Percentiles rank a stretch among this genome's conserved stretches.
Evolutionary conservation across 2,329 filamentous ascomycete genomes (phyloP).

Genomic region (Colletotrichum coccodes): DNA sequence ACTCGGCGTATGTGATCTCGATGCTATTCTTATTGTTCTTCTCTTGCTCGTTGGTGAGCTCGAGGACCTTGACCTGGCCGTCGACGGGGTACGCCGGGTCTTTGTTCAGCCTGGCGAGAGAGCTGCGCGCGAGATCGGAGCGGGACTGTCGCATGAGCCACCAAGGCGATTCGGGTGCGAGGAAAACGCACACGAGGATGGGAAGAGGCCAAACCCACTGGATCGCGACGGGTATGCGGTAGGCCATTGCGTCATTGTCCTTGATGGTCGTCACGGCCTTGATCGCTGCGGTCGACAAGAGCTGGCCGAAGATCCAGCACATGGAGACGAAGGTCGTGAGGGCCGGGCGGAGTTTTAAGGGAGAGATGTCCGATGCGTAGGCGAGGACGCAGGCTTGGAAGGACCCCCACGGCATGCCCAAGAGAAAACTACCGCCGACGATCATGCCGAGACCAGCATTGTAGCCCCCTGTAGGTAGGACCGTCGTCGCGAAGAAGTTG

Average conservation of each 20-base stretch:
- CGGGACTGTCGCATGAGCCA: slow-evolving; percentile 47
- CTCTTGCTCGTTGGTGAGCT: slow-evolving; percentile 48
- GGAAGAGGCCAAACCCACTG: slow-evolving; percentile 51
- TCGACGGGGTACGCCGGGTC: slow-evolving; percentile 42
- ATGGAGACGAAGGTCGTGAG: slow-evolving; percentile 51
- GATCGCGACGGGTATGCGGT: slow-evolving; percentile 49
- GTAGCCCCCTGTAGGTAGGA: slow-evolving; percentile 49
- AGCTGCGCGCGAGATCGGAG: slow-evolving; percentile 40
- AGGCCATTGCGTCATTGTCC: slow-evolving; percentile 41
- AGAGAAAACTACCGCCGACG: slow-evolving; percentile 45
- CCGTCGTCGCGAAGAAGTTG: slow-evolving; percentile 20
- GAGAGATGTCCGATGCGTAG: slow-evolving; percentile 48
- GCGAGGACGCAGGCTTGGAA: slow-evolving; percentile 47
- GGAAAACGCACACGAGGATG: slow-evolving; percentile 42
- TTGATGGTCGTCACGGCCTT: slow-evolving; percentile 40
- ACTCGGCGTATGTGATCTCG: slow-evolving; percentile 45
- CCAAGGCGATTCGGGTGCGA: slow-evolving; percentile 52
- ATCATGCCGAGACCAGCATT: slow-evolving; percentile 41
- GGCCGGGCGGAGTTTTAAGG: slow-evolving; percentile 46
- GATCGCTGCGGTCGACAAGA: slow-evolving; percentile 46
- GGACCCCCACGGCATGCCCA: slow-evolving; percentile 46
- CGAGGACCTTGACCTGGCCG: slow-evolving; percentile 48
- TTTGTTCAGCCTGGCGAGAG: slow-evolving; percentile 41
- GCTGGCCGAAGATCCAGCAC: slow-evolving; percentile 52
- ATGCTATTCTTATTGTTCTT: slow-evolving; percentile 5